These are phyloP conservation scores for Posidonia australis DNA, from an alignment of 106 monocot species.

Conservation along the genomic window DNA sequence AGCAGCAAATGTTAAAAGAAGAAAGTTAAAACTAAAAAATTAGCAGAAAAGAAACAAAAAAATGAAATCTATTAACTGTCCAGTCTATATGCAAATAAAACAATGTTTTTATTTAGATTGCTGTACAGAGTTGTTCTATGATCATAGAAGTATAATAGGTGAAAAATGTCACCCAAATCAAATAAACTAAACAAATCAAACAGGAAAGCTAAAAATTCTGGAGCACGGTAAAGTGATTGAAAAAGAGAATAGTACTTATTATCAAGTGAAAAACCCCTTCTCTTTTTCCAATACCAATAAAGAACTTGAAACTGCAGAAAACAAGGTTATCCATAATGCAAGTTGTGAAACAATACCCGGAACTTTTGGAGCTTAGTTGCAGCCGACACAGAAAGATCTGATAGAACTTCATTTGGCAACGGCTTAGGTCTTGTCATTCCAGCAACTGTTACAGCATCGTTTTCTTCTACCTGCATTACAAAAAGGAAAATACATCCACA, in stretches of 20 bases:
- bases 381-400: conserved; percentile 79
- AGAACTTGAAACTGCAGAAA: background rate
- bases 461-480: conserved; percentile 74
- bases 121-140: no score
- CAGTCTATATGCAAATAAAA: no score
- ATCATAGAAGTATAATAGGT: no score
- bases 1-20: background rate
- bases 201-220: background rate
- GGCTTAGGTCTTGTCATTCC: conserved; percentile 91
- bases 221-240: no score
- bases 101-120: no score
- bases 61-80: no score
- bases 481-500: background rate
- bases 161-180: no score
- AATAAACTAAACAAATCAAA: background rate
- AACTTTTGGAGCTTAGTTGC: conserved; percentile 89
- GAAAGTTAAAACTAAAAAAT: background rate
- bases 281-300: no score
- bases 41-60: background rate
- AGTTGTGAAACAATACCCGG: conserved; percentile 27
- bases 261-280: no score
- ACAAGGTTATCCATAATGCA: background rate
- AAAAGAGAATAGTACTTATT: no score
- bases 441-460: conserved; percentile 91
- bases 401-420: conserved; percentile 54